phyloP scores from a whole-genome alignment of 1,284 basidiomycete genomes.

The Ganoderma boninense region DNA sequence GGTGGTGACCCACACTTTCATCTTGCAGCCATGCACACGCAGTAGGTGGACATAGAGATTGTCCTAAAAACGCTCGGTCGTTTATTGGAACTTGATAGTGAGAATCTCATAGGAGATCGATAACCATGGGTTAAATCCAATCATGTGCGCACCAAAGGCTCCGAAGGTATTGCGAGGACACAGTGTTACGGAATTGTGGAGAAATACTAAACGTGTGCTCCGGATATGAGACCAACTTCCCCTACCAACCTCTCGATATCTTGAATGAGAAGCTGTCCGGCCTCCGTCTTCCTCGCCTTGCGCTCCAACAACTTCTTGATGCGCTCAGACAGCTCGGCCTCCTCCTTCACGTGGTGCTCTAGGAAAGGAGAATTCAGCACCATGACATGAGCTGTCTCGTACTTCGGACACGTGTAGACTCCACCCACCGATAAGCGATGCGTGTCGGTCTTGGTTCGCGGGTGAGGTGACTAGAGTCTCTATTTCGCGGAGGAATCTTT shows the following conservation, averaged over 20 bases:
- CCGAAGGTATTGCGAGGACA: not conserved
- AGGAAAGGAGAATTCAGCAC: not conserved
- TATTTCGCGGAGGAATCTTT: not conserved
- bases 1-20: too few species aligned
- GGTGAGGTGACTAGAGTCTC: not conserved
- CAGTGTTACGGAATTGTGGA: not conserved
- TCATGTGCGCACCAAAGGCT: too few species aligned
- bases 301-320: conserved; percentile 29
- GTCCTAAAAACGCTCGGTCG: not conserved
- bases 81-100: not conserved
- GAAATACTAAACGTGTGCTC: not conserved
- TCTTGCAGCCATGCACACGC: too few species aligned
- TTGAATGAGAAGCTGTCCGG: conserved; percentile 21
- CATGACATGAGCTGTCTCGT: not conserved
- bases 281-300: conserved; percentile 31
- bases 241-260: conserved; percentile 31
- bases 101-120: not conserved
- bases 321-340: conserved; percentile 15
- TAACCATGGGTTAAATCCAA: not conserved
- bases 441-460: not conserved
- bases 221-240: conserved; percentile 15
- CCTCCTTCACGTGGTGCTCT: conserved; percentile 13
- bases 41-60: not conserved
- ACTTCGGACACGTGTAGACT: not conserved
- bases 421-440: not conserved